These are phyloP conservation scores for Mycena polygramma DNA, from an alignment of 768 basidiomycete genomes.

Conservation along the genomic window DNA sequence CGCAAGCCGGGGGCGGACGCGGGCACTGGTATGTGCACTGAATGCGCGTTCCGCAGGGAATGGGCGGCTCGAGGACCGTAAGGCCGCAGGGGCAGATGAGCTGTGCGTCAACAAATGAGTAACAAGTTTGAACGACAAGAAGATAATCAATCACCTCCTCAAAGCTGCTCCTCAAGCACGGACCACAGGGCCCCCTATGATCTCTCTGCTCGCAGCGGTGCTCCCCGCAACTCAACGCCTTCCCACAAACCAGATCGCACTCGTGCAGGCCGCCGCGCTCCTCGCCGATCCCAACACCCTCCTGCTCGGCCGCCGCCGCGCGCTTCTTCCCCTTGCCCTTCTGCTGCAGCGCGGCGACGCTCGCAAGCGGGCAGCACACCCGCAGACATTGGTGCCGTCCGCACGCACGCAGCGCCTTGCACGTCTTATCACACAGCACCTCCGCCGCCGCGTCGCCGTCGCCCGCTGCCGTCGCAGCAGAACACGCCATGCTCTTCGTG, in stretches of 20 bases:
- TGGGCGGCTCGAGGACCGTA: slow-evolving; percentile 91
- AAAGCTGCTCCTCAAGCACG: slow-evolving; percentile 90
- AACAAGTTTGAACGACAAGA: slow-evolving; percentile 13
- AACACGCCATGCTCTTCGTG: slow-evolving; percentile 68
- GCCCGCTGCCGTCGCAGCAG: slow-evolving; percentile 53
- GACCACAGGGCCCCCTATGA: slow-evolving; percentile 85
- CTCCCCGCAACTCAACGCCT: slow-evolving; percentile 78
- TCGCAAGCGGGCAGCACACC: slow-evolving; percentile 90
- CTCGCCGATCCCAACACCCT: slow-evolving; percentile 57
- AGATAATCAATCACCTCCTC: slow-evolving; percentile 75
- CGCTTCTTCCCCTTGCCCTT: slow-evolving; percentile 77
- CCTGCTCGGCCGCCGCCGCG: slow-evolving; percentile 41
- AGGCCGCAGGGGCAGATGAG: slow-evolving; percentile 86
- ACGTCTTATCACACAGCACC: slow-evolving; percentile 85
- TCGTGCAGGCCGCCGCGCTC: slow-evolving; percentile 82
- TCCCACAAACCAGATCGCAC: slow-evolving; percentile 87
- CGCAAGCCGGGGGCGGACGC: slow-evolving; percentile 77
- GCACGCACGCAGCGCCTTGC: slow-evolving; percentile 83
- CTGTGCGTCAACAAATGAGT: slow-evolving; percentile 48
- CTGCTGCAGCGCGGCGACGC: slow-evolving; percentile 59
- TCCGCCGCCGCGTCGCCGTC: slow-evolving; percentile 50
- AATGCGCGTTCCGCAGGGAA: slow-evolving; percentile 88
- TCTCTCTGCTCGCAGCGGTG: slow-evolving; percentile 86
- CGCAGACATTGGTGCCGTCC: slow-evolving; percentile 89
- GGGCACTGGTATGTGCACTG: slow-evolving; percentile 86